phyloP scores from a whole-genome alignment of 441 rosid genomes.

The Erysimum cheiri region DNA sequence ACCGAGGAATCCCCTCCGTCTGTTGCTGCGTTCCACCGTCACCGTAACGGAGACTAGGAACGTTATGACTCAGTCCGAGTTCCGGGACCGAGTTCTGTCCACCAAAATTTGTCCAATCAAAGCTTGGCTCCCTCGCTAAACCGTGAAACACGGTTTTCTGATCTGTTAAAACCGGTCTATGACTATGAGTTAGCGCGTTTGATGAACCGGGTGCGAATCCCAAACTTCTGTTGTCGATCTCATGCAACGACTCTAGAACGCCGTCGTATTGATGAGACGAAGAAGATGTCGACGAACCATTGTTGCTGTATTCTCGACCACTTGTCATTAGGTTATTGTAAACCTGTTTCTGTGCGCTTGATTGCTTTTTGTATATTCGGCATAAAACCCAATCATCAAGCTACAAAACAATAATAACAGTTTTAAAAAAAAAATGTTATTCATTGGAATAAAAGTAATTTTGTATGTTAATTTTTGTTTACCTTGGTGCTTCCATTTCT shows the following conservation, averaged over 20 bases:
- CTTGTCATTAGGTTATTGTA: conserved; percentile 30
- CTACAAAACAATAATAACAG: conserved; percentile 41
- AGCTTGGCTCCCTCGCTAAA: conserved; percentile 48
- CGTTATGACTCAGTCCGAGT: conserved; percentile 49
- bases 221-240: conserved; percentile 58
- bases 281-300: conserved; percentile 62
- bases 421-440: neutral
- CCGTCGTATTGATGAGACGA: conserved; percentile 82
- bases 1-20: conserved; percentile 31
- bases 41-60: conserved; percentile 42
- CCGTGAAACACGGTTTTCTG: conserved; percentile 52
- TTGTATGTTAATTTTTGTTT: neutral
- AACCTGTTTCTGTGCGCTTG: conserved; percentile 59
- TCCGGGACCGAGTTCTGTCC: conserved; percentile 55
- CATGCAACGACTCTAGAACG: conserved; percentile 72
- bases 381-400: conserved; percentile 98
- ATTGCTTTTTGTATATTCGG: conserved; percentile 86
- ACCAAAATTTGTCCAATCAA: conserved; percentile 72
- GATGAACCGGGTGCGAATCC: conserved; percentile 52
- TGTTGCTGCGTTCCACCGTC: conserved; percentile 42
- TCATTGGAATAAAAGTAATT: neutral
- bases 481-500: conserved; percentile 81
- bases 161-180: conserved; percentile 42
- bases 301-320: conserved; percentile 51
- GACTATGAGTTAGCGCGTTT: conserved; percentile 34